Evolutionary conservation across 768 basidiomycete species (phyloP).

Genomic region (Kondoa malvinella): DNA sequence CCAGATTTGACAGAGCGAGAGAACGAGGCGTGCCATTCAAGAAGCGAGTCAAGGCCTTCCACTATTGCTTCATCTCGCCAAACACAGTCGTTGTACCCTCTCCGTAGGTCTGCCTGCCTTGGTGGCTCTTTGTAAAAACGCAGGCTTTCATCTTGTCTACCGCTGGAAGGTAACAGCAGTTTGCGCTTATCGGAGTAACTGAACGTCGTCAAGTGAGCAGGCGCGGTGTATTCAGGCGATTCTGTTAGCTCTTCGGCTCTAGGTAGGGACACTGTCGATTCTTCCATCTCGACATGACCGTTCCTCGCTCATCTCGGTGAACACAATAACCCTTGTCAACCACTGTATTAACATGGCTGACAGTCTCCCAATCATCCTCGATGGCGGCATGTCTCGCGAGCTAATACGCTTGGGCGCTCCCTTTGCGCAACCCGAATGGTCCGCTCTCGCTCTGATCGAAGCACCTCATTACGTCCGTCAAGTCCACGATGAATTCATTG

Average conservation of each 20-base stretch:
- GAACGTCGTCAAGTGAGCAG: slow-evolving; percentile 23
- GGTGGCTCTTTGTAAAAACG: slow-evolving; percentile 19
- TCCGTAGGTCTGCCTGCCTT: slow-evolving; percentile 37
- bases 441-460: no score
- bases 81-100: slow-evolving; percentile 38
- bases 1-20: not conserved
- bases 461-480: no score
- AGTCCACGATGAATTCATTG: no score
- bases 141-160: slow-evolving; percentile 16
- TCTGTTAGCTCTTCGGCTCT: not conserved
- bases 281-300: no score
- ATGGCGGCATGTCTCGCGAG: no score
- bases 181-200: slow-evolving; percentile 25
- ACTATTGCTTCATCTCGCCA: not conserved
- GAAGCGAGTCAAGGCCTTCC: slow-evolving; percentile 4
- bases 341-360: no score
- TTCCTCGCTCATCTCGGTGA: no score
- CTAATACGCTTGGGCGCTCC: no score
- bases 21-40: not conserved
- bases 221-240: not conserved
- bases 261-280: no score
- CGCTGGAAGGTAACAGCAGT: slow-evolving; percentile 15
- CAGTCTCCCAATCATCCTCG: no score
- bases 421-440: no score
- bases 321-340: no score